Evolutionary conservation across 352 stramenopile species (phyloP).

Genomic region (Stephanocyclus meneghinianus): DNA sequence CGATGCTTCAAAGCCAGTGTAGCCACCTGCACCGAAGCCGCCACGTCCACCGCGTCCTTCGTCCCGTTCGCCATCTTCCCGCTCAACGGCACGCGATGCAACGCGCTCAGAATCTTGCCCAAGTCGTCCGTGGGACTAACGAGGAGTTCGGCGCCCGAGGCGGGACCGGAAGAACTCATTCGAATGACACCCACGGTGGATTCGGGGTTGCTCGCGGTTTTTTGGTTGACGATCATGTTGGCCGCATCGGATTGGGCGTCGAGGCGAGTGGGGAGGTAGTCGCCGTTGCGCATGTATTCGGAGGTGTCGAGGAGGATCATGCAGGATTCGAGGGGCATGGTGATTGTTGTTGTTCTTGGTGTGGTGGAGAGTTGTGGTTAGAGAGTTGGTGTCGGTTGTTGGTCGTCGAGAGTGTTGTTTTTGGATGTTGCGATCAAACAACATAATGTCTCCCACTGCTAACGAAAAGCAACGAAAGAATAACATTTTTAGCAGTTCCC

Average conservation of each 20-base stretch:
- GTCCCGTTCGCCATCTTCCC: slow-evolving; percentile 15
- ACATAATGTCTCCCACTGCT: too few relatives aligned
- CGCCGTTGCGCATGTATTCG: slow-evolving; percentile 98
- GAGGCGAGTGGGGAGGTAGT: slow-evolving; percentile 97
- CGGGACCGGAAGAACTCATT: slow-evolving; percentile 88
- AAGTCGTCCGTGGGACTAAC: slow-evolving; percentile 97
- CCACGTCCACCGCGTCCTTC: slow-evolving; percentile 85
- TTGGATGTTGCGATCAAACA: too few relatives aligned
- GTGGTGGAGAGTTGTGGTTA: not conserved
- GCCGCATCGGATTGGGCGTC: slow-evolving; percentile 97
- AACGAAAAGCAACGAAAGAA: too few relatives aligned
- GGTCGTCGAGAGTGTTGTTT: not conserved
- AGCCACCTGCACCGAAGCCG: slow-evolving; percentile 94
- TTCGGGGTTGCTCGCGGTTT: slow-evolving; percentile 97
- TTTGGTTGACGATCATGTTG: slow-evolving; percentile 95
- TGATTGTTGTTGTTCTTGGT: slow-evolving; percentile 4
- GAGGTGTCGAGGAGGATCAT: slow-evolving; percentile 95
- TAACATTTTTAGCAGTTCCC: too few relatives aligned
- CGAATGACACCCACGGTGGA: slow-evolving; percentile 96
- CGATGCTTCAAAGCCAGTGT: slow-evolving; percentile 97
- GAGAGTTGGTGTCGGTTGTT: not conserved
- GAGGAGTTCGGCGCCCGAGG: slow-evolving; percentile 90
- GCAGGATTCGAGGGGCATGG: slow-evolving; percentile 85
- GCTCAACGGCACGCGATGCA: slow-evolving; percentile 86
- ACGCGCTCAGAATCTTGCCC: slow-evolving; percentile 92